Evolutionary conservation across 345 rosid species (phyloP), one percentile per base, ranked within the genome.

Genomic region (Odontarrhena argentea): DNA sequence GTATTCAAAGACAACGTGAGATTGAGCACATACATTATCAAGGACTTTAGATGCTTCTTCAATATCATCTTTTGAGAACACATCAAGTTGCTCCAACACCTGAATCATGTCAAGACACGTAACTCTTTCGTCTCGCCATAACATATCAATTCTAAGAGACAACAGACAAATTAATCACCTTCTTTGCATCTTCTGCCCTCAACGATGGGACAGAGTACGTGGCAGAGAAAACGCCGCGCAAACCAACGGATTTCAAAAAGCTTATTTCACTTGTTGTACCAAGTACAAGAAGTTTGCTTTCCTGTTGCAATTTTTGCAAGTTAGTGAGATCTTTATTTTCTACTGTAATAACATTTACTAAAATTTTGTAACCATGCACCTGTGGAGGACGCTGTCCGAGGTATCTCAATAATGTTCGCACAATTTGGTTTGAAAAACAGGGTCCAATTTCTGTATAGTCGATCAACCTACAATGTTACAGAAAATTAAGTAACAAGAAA

Each of bases 361-460:
- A 6, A 51, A 6, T 26, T 26, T 50, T 26, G 55, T 14, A 26
- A 47, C 9, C 11, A 47, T 28, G 59, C 60, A 91, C 92, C 91
- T 86, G 84, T 10, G 96, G 92, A 53, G 91, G 95, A 64, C 74
- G 77, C 63, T 88, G 83, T 77, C 83, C 85, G 68, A 92, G 86
- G 53, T 83, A 88, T 53, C 77, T 84, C 80, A 89, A 26, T 74
- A 92, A 70, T 35, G 95, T 92, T 49, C 86, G 96, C 51, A 80
- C 71, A 61, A 89, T 83, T 62, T 77, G 44, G 74, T 92, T 87
- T 48, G 98, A 92, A 75, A 89, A 89, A 28, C 95, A 87, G 57
- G 91, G 98, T 3, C 98, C 96, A 66, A 92, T 89, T 32, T 90
- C 80, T 8, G 81, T 80, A 78, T 92, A 92, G 80, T 87, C 95